A percentile compares a stretch with the other conserved stretches of the same genome.
Conservation (phyloP, 306 rosid species). For the Elaeagnus macrophylla region DNA sequence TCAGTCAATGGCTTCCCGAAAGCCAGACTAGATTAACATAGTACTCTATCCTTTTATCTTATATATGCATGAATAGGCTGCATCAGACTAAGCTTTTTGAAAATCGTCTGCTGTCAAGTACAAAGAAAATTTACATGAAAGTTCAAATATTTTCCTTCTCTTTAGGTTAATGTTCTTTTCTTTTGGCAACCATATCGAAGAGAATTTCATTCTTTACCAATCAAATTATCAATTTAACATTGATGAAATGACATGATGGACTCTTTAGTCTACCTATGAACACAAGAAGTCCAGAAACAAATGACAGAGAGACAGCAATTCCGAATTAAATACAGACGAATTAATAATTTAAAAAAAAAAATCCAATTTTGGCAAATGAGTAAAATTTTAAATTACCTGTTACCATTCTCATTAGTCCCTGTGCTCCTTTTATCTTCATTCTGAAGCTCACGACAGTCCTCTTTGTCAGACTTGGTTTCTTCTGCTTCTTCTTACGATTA, state of each 20-base stretch:
- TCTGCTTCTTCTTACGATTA: constrained; percentile 19
- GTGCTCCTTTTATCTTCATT: constrained; percentile 19
- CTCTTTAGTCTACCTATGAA: background rate
- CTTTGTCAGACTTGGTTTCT: constrained; percentile 18
- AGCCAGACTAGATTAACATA: background rate
- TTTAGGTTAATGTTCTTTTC: background rate
- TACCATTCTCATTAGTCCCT: constrained; percentile 23
- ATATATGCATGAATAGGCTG: constrained; percentile 1
- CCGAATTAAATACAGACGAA: background rate
- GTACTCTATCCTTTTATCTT: background rate
- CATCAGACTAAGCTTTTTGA: too few species aligned
- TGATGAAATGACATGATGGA: background rate
- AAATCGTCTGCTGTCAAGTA: too few species aligned
- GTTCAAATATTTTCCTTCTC: background rate
- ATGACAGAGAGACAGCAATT: background rate
- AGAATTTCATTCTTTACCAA: too few species aligned
- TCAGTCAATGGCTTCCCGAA: background rate
- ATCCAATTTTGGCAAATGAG: background rate
- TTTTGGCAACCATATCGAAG: background rate
- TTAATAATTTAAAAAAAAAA: background rate
- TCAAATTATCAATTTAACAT: background rate
- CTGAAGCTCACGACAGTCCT: constrained; percentile 21
- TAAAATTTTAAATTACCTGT: constrained; percentile 33
- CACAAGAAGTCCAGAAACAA: background rate
- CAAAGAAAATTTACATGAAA: too few species aligned